Evolutionary conservation across 805 yeast genomes (phyloP).

Genomic region (Wickerhamiella sergipiensis): DNA sequence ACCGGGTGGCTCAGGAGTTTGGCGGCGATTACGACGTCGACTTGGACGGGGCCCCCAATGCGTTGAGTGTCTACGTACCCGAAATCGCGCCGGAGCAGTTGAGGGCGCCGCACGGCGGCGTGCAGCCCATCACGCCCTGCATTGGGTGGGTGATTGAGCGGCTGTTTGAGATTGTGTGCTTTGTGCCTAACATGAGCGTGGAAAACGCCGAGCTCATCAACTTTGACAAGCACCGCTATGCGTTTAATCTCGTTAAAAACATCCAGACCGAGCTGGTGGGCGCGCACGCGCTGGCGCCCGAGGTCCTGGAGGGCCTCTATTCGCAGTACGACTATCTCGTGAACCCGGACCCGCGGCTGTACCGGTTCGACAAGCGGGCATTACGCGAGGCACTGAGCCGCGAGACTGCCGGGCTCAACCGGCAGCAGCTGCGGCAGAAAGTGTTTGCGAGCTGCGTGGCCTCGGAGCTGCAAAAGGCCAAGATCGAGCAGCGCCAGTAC

Average conservation of each 20-base stretch:
- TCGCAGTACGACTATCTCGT: constrained; percentile 16
- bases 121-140: constrained; percentile 53
- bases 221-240: constrained; percentile 71
- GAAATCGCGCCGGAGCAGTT: constrained; percentile 14
- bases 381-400: constrained; percentile 29
- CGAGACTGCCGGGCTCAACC: constrained; percentile 30
- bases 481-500: constrained; percentile 37
- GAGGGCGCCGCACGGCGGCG: constrained; percentile 6
- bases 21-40: constrained; percentile 1
- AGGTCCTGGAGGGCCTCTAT: constrained; percentile 3
- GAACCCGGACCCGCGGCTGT: constrained; percentile 20
- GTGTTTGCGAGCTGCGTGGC: constrained; percentile 35
- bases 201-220: constrained; percentile 55
- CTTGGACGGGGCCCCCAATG: constrained; percentile 11
- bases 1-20: constrained; percentile 18
- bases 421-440: constrained; percentile 25
- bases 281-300: constrained; percentile 4
- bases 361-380: constrained; percentile 19
- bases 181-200: constrained; percentile 64
- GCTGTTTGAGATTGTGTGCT: constrained; percentile 58
- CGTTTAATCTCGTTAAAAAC: constrained; percentile 46
- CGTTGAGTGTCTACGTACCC: constrained; percentile 19
- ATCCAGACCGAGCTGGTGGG: constrained; percentile 21
- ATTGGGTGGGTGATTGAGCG: constrained; percentile 85
- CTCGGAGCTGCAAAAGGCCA: constrained; percentile 38